Percentiles rank a stretch among this genome's conserved stretches.
Evolutionary conservation across 2,329 filamentous ascomycete species (phyloP).

Genomic region (Claviceps capensis): DNA sequence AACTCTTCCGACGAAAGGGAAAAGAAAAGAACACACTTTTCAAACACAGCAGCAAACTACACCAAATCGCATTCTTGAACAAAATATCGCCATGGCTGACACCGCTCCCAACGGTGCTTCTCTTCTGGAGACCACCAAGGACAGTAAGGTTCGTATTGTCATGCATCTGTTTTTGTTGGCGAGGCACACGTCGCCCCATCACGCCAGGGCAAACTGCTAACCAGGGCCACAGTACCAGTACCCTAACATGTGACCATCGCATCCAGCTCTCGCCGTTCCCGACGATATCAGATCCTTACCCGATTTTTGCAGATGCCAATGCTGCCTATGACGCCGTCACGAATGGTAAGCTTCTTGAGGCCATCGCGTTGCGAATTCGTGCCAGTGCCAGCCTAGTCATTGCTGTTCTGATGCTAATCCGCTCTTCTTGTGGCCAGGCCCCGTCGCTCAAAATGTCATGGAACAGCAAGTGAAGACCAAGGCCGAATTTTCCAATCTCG

Average conservation of each 20-base stretch:
- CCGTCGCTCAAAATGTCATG: slow-evolving; percentile 45
- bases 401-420: slow-evolving; percentile 3
- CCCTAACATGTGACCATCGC: slow-evolving; percentile 3
- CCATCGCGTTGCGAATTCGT: background rate
- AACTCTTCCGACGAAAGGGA: background rate
- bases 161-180: slow-evolving; percentile 3
- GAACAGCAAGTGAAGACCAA: slow-evolving; percentile 41
- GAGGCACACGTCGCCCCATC: background rate
- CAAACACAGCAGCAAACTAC: slow-evolving; percentile 3
- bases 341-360: slow-evolving; percentile 19
- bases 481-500: slow-evolving; percentile 43
- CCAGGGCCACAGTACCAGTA: background rate
- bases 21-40: slow-evolving; percentile 3
- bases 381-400: slow-evolving; percentile 9
- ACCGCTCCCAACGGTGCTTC: slow-evolving; percentile 32
- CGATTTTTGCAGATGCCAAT: slow-evolving; percentile 26
- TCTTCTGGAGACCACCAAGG: slow-evolving; percentile 32
- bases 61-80: background rate
- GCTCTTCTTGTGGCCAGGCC: slow-evolving; percentile 25
- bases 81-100: slow-evolving; percentile 16
- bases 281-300: background rate
- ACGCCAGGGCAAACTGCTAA: background rate
- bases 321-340: slow-evolving; percentile 34
- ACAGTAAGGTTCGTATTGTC: slow-evolving; percentile 35
- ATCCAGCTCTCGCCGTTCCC: slow-evolving; percentile 1